Evolutionary conservation across 495 filamentous ascomycete genomes (phyloP).

Genomic region (Terfezia claveryi): DNA sequence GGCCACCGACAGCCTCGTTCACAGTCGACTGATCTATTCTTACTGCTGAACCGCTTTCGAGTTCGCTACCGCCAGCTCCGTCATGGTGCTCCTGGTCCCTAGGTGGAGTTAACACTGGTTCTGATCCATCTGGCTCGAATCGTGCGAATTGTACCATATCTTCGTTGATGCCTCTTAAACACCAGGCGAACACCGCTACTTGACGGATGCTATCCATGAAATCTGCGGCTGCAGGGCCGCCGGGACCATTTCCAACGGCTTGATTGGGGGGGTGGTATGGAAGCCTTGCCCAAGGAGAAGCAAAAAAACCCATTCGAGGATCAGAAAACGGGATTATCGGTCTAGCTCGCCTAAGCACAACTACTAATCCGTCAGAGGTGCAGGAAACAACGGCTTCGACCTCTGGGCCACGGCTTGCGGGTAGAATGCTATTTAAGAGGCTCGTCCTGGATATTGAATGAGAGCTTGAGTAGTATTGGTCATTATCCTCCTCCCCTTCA

Average conservation of each 20-base stretch:
- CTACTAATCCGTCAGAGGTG: slow-evolving; percentile 72
- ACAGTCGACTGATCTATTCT: not conserved
- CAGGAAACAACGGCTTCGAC: slow-evolving; percentile 78
- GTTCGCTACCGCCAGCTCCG: not conserved
- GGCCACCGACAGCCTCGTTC: no score
- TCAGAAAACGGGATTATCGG: slow-evolving; percentile 40
- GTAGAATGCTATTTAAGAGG: slow-evolving; percentile 1
- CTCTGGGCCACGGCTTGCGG: slow-evolving; percentile 11
- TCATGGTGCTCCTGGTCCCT: not conserved
- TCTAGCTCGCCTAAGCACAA: slow-evolving; percentile 55
- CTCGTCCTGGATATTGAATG: slow-evolving; percentile 2
- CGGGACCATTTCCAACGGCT: slow-evolving; percentile 12
- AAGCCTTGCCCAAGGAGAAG: slow-evolving; percentile 33
- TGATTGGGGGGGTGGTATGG: slow-evolving; percentile 22
- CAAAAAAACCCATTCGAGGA: slow-evolving; percentile 25
- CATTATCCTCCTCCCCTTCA: slow-evolving; percentile 13
- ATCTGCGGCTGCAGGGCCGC: slow-evolving; percentile 33
- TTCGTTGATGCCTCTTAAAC: slow-evolving; percentile 60
- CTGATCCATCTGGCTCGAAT: slow-evolving; percentile 7
- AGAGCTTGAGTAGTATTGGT: not conserved
- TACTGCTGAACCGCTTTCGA: not conserved
- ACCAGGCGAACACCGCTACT: slow-evolving; percentile 67
- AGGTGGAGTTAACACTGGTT: not conserved
- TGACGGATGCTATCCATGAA: slow-evolving; percentile 68
- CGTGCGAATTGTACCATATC: slow-evolving; percentile 25